phyloP scores from a whole-genome alignment of 2,329 filamentous ascomycete genomes.

The Setomelanomma holmii region DNA sequence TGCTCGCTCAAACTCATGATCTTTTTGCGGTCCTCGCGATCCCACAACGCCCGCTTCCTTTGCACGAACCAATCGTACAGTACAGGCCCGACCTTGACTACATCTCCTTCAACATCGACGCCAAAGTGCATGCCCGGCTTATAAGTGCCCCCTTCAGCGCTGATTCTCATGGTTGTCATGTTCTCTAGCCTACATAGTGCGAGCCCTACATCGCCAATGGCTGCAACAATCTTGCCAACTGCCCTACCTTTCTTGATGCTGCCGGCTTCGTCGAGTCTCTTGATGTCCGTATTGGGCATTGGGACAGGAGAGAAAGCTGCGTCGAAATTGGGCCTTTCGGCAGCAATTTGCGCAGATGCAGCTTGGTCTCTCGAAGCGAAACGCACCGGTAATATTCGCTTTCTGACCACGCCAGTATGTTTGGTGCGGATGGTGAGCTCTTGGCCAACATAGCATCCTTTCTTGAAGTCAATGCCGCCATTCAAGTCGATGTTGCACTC shows the following conservation, averaged over 20 bases:
- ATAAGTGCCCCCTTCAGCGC: slow-evolving; percentile 69
- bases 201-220: slow-evolving; percentile 85
- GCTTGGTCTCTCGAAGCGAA: slow-evolving; percentile 60
- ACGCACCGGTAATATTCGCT: slow-evolving; percentile 82
- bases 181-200: slow-evolving; percentile 86
- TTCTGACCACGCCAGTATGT: slow-evolving; percentile 91
- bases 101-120: slow-evolving; percentile 17
- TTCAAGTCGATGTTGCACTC: slow-evolving; percentile 90
- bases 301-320: slow-evolving; percentile 49
- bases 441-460: slow-evolving; percentile 97
- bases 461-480: slow-evolving; percentile 87
- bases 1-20: slow-evolving; percentile 17
- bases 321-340: background rate
- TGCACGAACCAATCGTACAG: slow-evolving; percentile 76
- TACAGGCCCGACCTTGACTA: slow-evolving; percentile 64
- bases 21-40: slow-evolving; percentile 3
- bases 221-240: slow-evolving; percentile 80
- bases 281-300: slow-evolving; percentile 60
- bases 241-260: slow-evolving; percentile 63
- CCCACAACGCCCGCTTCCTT: slow-evolving; percentile 46
- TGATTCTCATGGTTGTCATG: slow-evolving; percentile 82
- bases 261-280: slow-evolving; percentile 55
- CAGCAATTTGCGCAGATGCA: background rate
- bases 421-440: slow-evolving; percentile 95
- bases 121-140: slow-evolving; percentile 63